phyloP scores from a whole-genome alignment of 2,329 filamentous ascomycete species.

The Calonectria multiphialidica region DNA sequence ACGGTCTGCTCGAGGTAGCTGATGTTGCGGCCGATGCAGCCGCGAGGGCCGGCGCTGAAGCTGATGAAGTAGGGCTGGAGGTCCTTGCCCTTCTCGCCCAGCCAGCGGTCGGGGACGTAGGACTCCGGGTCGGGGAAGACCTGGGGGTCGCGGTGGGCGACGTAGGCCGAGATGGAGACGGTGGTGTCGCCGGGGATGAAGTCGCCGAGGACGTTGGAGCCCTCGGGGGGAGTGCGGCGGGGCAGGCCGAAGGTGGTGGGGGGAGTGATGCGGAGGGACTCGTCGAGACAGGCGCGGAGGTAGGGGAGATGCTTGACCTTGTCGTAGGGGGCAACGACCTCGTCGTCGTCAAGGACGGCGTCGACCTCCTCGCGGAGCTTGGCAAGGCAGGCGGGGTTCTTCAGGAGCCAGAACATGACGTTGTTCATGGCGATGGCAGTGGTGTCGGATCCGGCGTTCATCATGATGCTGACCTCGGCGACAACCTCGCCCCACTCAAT shows the following conservation, averaged over 20 bases:
- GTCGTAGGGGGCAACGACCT: slow-evolving; percentile 61
- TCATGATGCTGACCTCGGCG: slow-evolving; percentile 67
- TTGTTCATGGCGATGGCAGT: slow-evolving; percentile 64
- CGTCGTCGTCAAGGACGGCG: slow-evolving; percentile 54
- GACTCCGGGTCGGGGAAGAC: slow-evolving; percentile 54
- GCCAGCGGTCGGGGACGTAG: slow-evolving; percentile 56
- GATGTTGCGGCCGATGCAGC: slow-evolving; percentile 57
- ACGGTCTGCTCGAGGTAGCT: slow-evolving; percentile 60
- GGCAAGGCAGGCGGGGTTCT: slow-evolving; percentile 53
- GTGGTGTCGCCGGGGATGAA: slow-evolving; percentile 52
- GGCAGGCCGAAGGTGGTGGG: slow-evolving; percentile 44
- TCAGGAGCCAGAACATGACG: slow-evolving; percentile 64
- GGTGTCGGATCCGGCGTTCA: slow-evolving; percentile 63
- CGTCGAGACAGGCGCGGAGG: slow-evolving; percentile 64
- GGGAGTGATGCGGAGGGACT: slow-evolving; percentile 52
- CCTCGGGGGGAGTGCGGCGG: slow-evolving; percentile 45
- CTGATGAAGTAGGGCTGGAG: slow-evolving; percentile 54
- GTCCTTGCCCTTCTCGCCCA: slow-evolving; percentile 49
- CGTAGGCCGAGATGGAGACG: slow-evolving; percentile 52
- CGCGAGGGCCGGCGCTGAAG: slow-evolving; percentile 55
- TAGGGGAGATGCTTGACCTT: slow-evolving; percentile 65
- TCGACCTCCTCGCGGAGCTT: slow-evolving; percentile 61
- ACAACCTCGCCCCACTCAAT: slow-evolving; percentile 70
- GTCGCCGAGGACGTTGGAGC: slow-evolving; percentile 45
- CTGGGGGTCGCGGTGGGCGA: slow-evolving; percentile 53